Conservation (phyloP, 2,329 filamentous ascomycete species). For the Aspergillus fructus region DNA sequence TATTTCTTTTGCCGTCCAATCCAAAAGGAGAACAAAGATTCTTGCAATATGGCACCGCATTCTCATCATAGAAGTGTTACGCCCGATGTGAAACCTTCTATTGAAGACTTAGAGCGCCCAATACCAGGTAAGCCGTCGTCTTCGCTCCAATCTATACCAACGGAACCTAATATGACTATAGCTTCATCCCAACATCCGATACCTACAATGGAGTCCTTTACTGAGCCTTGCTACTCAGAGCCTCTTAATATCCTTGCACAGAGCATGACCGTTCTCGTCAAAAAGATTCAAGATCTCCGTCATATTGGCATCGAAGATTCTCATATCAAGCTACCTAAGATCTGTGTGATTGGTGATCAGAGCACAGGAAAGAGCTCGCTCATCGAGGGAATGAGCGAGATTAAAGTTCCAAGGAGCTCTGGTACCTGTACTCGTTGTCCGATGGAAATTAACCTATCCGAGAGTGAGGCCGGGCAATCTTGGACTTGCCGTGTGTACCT, state of each 20-base stretch:
- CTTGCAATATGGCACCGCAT: too few relatives aligned
- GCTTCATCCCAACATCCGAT: background rate
- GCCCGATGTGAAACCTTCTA: background rate
- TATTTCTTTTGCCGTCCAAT: background rate
- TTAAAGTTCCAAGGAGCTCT: slow-evolving; percentile 68
- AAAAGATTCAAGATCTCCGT: slow-evolving; percentile 59
- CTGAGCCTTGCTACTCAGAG: slow-evolving; percentile 2
- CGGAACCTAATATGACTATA: slow-evolving; percentile 1
- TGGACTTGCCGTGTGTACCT: slow-evolving; percentile 72
- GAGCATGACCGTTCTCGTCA: slow-evolving; percentile 39
- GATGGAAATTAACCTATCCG: slow-evolving; percentile 71
- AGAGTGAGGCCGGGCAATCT: slow-evolving; percentile 40
- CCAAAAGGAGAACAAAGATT: background rate
- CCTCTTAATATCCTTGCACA: slow-evolving; percentile 30
- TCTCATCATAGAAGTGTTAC: background rate
- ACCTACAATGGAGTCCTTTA: background rate
- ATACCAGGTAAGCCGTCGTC: background rate
- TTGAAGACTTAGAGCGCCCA: background rate
- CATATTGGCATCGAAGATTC: slow-evolving; percentile 70
- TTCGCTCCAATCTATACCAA: background rate
- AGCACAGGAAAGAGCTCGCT: slow-evolving; percentile 76
- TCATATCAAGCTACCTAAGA: slow-evolving; percentile 67
- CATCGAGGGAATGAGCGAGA: slow-evolving; percentile 62
- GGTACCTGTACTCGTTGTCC: slow-evolving; percentile 80
- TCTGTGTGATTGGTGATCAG: slow-evolving; percentile 83